These are phyloP conservation scores for Lipomyces yarrowii DNA, from an alignment of 1,139 yeast species.

Conservation along the genomic window DNA sequence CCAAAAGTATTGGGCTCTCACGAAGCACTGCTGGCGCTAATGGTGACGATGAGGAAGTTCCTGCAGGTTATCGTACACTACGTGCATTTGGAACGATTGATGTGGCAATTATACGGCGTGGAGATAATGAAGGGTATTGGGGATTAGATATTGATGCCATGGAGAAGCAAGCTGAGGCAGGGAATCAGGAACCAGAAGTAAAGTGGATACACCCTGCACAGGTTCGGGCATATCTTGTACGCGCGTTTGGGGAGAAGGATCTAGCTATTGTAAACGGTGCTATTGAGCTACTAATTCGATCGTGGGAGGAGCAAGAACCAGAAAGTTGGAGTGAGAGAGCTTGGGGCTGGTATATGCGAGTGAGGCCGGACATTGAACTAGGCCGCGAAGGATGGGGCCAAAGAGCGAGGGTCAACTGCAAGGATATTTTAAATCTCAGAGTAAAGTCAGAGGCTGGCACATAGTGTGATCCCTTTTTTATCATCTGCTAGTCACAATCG, in stretches of 20 bases:
- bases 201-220: conserved; percentile 28
- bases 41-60: conserved; percentile 5
- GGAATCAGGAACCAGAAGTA: conserved; percentile 6
- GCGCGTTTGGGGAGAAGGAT: conserved; percentile 22
- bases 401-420: conserved; percentile 12
- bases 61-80: conserved; percentile 17
- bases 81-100: conserved; percentile 21
- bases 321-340: conserved; percentile 12
- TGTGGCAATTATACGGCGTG: conserved; percentile 25
- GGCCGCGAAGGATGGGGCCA: conserved; percentile 31
- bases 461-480: neutral
- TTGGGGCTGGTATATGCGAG: conserved; percentile 22
- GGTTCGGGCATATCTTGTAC: conserved; percentile 24
- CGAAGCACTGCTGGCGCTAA: neutral
- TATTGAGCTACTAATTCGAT: conserved; percentile 21
- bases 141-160: conserved; percentile 29
- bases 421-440: conserved; percentile 11
- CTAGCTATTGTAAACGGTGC: conserved; percentile 23
- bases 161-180: conserved; percentile 6
- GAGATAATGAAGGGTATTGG: conserved; percentile 28
- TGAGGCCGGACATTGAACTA: conserved; percentile 19
- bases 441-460: neutral
- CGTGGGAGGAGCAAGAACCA: conserved; percentile 17
- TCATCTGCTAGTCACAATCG: neutral
- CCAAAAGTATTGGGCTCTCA: conserved; percentile 17